Evolutionary conservation across 768 basidiomycete genomes (phyloP), one percentile per base, ranked within the genome.

Genomic region (Leccinum subgranulosum): DNA sequence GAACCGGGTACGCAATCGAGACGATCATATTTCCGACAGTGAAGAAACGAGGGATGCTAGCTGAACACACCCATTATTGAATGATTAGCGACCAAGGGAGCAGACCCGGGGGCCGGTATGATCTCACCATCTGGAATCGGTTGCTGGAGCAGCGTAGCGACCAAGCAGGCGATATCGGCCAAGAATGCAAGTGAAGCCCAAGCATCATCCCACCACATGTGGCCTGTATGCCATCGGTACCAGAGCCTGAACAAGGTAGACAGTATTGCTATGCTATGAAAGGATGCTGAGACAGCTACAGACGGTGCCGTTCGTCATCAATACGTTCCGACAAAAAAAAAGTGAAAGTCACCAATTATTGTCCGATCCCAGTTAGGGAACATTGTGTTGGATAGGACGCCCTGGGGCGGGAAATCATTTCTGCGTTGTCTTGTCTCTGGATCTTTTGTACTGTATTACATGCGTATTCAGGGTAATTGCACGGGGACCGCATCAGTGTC

Each of bases 201-300:
- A 4, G 50, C 63, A 34, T 69, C 70, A 23, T 69, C 68, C 63
- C 69, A 70, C 68, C 66, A 66, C 50, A 69, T 27, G 6, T 48
- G 67, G 6, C 28, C 47, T 19, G 43, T 63, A 46, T 56, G 45
- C 64, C 58, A 66, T 49, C 58, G 51, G 29, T 63, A 71, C 55
- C 59, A 61, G 39, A 67, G 54, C 39, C 69, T 59, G 43, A 71
- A 69, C 29, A 65, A 10, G 11, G 67, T 67, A 2, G 45, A 56
- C n/a, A 60, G 27, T 53, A 71, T 61, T 5, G 69, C 64, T 14
- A 60, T 48, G 5, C 61, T 11, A 25, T 71, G 69, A 43, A 69
- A 62, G 33, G 60, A 60, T 9, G 19, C 50, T 4, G 64, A 57
- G 21, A 60, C 23, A 14, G 47, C 69, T 67, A 41, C 1, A 21